Base-by-base conservation (phyloP, 352 stramenopile genomes). In the Phytophthora hybrid region DNA sequence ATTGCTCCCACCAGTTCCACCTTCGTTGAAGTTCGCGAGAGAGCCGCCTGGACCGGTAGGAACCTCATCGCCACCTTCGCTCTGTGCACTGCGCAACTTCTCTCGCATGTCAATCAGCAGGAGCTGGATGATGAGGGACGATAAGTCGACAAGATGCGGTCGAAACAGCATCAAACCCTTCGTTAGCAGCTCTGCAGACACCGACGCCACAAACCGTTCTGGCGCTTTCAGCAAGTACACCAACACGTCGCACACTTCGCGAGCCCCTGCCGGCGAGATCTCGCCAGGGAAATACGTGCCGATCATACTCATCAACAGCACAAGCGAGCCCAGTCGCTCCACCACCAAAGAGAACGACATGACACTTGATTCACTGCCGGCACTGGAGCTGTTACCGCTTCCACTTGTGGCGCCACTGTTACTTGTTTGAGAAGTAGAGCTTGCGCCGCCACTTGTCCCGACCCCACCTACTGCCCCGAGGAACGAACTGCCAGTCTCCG, bases 131-230 rank as follows among this genome's bases (percentile, higher is more conserved):
- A 95, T 88, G 10, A 95, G 72, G 31, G 85, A 93, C 65, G 88
- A 91, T 11, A 96, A 71, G 41, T 96, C 88, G 9, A 94, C 82
- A 18, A 96, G 74, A 54, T 96, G 88, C 4, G 90, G 90, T 3
- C 90, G 79, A 46, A 96, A 96, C 18, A 96, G 78, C 84, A 95
- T 92, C 2, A 96, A 57, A 2, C 90, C 90, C 59, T 95, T 95
- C 0, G 90, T 93, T 9, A 96, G 60, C 29, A 96, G 64, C 60
- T 96, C 90, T 0, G 88, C 86, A 3, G 90, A 84, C 2, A 96
- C 87, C 3, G 80, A 92, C 0, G 87, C 85, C 11, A 94, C 79
- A 52, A 84, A 79, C 31, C 83, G 84, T 54, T 83, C 75, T 6
- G 85, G 77, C 7, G 88, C 77, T 44, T 83, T 80, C 2, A 96